Conservation (phyloP, 768 basidiomycete genomes). For the Cyclocybe cylindracea region DNA sequence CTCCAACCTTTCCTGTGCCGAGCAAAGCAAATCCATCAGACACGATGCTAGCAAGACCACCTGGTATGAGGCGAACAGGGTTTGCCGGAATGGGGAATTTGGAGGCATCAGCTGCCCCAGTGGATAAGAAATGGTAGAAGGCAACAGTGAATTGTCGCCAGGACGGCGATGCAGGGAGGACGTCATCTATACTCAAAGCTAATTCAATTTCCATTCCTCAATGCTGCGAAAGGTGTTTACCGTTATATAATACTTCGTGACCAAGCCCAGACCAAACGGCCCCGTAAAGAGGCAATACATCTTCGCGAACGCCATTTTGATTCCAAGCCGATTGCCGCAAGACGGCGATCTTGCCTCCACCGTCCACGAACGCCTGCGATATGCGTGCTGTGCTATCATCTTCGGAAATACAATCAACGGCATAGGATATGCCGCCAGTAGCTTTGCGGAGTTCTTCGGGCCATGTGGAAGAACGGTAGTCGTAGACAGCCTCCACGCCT, state of each 20-base stretch:
- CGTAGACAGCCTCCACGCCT: conserved; percentile 32
- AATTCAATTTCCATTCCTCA: neutral
- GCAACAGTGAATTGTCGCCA: conserved; percentile 30
- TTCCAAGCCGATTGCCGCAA: conserved; percentile 26
- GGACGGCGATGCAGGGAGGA: conserved; percentile 18
- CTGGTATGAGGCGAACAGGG: conserved; percentile 33
- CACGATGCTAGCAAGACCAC: conserved; percentile 26
- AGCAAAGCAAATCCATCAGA: conserved; percentile 29
- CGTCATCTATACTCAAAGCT: conserved; percentile 15
- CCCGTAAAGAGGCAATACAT: conserved; percentile 28
- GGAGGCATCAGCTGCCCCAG: conserved; percentile 13
- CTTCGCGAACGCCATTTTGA: conserved; percentile 22
- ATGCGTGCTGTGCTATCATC: conserved; percentile 28
- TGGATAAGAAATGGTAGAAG: conserved; percentile 31
- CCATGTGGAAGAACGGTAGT: conserved; percentile 32
- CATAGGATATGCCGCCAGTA: conserved; percentile 28
- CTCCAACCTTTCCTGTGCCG: conserved; percentile 28
- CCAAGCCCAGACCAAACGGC: conserved; percentile 35
- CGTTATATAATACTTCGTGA: conserved; percentile 29
- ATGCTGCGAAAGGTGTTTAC: conserved; percentile 11
- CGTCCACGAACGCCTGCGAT: conserved; percentile 27
- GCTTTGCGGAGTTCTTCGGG: conserved; percentile 26
- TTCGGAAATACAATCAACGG: conserved; percentile 36
- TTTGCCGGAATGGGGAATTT: conserved; percentile 25
- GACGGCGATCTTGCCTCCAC: conserved; percentile 32